Evolutionary conservation across 2,329 filamentous ascomycete genomes (phyloP).

Genomic region (Catunica adiposa): DNA sequence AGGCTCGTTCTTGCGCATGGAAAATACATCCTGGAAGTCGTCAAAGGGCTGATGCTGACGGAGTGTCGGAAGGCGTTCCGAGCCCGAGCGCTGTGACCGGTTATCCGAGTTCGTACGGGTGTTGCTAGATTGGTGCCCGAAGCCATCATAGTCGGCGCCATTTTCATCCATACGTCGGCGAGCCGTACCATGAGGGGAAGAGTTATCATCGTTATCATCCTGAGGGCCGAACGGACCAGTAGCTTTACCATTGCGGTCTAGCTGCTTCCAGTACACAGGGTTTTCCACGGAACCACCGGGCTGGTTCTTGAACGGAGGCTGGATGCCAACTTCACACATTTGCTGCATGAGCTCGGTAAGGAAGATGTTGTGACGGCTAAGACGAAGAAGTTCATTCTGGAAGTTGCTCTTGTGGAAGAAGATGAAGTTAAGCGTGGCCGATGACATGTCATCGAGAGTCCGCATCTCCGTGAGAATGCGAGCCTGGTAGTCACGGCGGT

Average conservation of each 20-base stretch:
- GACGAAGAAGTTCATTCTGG: constrained; percentile 83
- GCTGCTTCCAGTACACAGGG: constrained; percentile 39
- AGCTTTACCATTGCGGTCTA: constrained; percentile 13
- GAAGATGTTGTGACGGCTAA: constrained; percentile 85
- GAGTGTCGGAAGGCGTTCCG: constrained; percentile 12
- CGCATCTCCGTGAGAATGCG: constrained; percentile 77
- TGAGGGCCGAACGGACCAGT: not conserved
- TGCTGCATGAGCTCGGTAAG: constrained; percentile 79
- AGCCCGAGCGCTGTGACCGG: constrained; percentile 2
- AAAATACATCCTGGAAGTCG: constrained; percentile 30
- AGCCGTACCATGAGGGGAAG: constrained; percentile 5
- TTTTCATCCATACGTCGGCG: constrained; percentile 4
- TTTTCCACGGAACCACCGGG: constrained; percentile 54
- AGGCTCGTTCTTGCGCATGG: constrained; percentile 10
- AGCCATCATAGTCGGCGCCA: constrained; percentile 1
- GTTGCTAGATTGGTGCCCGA: not conserved
- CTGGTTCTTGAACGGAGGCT: constrained; percentile 47
- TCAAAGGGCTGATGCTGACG: constrained; percentile 18
- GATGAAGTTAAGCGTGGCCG: constrained; percentile 75
- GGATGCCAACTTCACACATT: constrained; percentile 69
- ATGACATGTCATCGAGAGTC: constrained; percentile 65
- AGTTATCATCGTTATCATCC: constrained; percentile 6
- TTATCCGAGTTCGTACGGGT: constrained; percentile 2
- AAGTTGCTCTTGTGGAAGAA: constrained; percentile 98
- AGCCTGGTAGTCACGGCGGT: constrained; percentile 78